Conservation (phyloP, 768 basidiomycete species). For the Pluteus cervinus region DNA sequence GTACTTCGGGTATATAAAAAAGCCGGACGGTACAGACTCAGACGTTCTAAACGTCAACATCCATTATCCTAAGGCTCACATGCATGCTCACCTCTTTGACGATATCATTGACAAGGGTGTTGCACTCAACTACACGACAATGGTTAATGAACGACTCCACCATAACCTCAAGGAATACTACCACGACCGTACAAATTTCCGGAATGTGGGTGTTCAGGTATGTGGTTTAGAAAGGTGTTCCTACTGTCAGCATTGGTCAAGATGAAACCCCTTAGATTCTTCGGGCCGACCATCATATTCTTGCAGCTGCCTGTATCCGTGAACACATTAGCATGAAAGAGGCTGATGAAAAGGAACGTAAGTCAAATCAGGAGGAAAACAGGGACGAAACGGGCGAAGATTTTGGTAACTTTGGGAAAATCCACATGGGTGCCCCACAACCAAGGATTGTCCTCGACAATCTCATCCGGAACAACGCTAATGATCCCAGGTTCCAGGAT, state of each 20-base stretch:
- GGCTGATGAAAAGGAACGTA: slow-evolving; percentile 2
- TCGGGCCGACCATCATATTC: slow-evolving; percentile 9
- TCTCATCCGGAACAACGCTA: no score
- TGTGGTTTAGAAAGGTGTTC: slow-evolving; percentile 2
- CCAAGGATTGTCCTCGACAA: no score
- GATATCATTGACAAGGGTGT: slow-evolving; percentile 29
- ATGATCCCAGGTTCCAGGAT: no score
- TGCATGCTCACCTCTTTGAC: slow-evolving; percentile 21
- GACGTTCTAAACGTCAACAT: no score
- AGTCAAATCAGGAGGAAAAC: not conserved
- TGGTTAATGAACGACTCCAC: slow-evolving; percentile 25
- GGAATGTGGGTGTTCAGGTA: slow-evolving; percentile 25
- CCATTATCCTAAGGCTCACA: slow-evolving; percentile 32
- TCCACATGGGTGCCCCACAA: no score
- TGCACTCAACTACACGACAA: slow-evolving; percentile 22
- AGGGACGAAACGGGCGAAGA: no score
- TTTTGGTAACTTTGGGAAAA: no score
- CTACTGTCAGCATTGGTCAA: not conserved
- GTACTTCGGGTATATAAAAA: slow-evolving; percentile 8
- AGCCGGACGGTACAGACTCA: slow-evolving; percentile 19
- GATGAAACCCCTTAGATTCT: slow-evolving; percentile 12
- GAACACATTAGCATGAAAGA: slow-evolving; percentile 8
- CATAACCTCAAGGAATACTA: slow-evolving; percentile 21
- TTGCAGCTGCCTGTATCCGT: slow-evolving; percentile 10
- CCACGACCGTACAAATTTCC: slow-evolving; percentile 21